Evolutionary conservation across 2,329 filamentous ascomycete genomes (phyloP).

Genomic region (Trichoderma polysporum): DNA sequence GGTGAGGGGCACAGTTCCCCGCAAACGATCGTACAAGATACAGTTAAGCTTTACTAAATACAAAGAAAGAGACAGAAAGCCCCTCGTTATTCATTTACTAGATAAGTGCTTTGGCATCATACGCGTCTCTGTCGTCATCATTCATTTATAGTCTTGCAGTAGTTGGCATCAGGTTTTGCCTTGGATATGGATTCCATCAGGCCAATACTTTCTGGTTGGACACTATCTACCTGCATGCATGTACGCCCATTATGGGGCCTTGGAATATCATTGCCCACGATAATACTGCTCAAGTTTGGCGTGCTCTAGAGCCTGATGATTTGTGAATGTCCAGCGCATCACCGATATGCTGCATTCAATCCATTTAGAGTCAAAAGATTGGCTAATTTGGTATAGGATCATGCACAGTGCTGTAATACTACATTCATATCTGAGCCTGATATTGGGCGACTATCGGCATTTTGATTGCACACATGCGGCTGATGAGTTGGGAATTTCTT

Average conservation of each 20-base stretch:
- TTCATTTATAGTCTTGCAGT: not conserved
- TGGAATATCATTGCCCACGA: not conserved
- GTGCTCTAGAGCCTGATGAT: not conserved
- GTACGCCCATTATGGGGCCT: not conserved
- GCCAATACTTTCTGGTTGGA: not conserved
- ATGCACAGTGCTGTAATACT: not conserved
- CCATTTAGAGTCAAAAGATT: not conserved
- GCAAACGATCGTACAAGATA: too few relatives aligned
- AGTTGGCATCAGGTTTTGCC: not conserved
- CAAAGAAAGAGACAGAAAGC: not conserved
- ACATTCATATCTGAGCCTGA: not conserved
- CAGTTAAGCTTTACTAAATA: not conserved
- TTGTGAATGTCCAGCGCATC: not conserved
- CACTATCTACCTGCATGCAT: not conserved
- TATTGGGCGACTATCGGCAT: not conserved
- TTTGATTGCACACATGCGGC: too few relatives aligned
- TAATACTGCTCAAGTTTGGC: not conserved
- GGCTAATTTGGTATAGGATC: not conserved
- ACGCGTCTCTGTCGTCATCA: not conserved
- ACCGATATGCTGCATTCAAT: not conserved
- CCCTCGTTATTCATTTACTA: not conserved
- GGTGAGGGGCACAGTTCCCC: not conserved
- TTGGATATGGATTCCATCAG: not conserved
- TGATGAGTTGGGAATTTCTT: not conserved
- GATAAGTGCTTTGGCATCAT: not conserved